Percentiles rank a stretch among this genome's conserved stretches.
Evolutionary conservation across 805 yeast species (phyloP).

Genomic region (Saturnispora halmiae): DNA sequence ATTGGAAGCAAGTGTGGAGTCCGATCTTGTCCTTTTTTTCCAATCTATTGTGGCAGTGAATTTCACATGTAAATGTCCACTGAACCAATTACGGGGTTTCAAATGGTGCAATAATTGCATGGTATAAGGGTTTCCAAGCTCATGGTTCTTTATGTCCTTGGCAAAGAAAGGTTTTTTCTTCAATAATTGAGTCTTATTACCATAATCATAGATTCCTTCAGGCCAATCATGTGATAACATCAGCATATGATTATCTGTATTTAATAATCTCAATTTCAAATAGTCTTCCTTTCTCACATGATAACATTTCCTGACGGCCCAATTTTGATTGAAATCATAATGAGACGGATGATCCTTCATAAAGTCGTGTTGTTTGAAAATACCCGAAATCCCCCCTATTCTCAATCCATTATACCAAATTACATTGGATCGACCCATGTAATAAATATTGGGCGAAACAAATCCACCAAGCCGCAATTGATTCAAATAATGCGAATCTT

Average conservation of each 20-base stretch:
- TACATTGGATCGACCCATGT: slow-evolving; percentile 68
- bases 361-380: slow-evolving; percentile 50
- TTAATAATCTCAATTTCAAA: slow-evolving; percentile 41
- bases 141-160: slow-evolving; percentile 48
- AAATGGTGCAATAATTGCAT: slow-evolving; percentile 43
- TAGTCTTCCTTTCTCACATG: slow-evolving; percentile 65
- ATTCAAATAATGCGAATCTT: slow-evolving; percentile 67
- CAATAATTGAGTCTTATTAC: slow-evolving; percentile 45
- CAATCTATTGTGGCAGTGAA: slow-evolving; percentile 41
- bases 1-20: slow-evolving; percentile 11
- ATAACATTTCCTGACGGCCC: slow-evolving; percentile 50
- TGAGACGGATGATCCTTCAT: slow-evolving; percentile 33
- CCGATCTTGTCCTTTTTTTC: slow-evolving; percentile 17
- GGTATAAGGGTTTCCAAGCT: slow-evolving; percentile 67
- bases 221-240: slow-evolving; percentile 95
- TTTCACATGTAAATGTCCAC: slow-evolving; percentile 80
- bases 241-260: slow-evolving; percentile 34
- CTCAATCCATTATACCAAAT: slow-evolving; percentile 67
- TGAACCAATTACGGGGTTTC: slow-evolving; percentile 70
- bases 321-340: slow-evolving; percentile 31
- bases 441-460: slow-evolving; percentile 84
- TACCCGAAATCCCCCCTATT: slow-evolving; percentile 81
- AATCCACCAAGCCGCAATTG: slow-evolving; percentile 83
- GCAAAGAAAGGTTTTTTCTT: slow-evolving; percentile 57
- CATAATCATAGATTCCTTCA: slow-evolving; percentile 57